These are phyloP conservation scores for Patellifolia procumbens DNA, from an alignment of 179 eudicot species.

Conservation along the genomic window DNA sequence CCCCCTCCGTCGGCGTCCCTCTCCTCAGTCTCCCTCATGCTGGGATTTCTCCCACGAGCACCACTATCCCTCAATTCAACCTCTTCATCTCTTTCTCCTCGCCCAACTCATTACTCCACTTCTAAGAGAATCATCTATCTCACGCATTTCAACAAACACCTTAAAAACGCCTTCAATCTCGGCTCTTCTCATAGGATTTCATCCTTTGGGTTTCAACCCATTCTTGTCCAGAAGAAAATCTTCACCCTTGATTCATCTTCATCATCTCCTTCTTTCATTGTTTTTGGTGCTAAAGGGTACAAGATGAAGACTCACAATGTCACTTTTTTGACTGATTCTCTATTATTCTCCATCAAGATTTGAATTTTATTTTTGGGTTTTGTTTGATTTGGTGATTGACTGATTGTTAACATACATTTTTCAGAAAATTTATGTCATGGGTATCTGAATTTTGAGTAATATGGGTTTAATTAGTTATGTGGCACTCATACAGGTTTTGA, in stretches of 20 bases:
- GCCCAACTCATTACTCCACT: constrained; percentile 10
- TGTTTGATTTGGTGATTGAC: too few species aligned
- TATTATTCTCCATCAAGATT: too few species aligned
- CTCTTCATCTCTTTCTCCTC: constrained; percentile 12
- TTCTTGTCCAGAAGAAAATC: constrained; percentile 29
- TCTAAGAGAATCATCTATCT: constrained; percentile 31
- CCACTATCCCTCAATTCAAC: constrained; percentile 9
- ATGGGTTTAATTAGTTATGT: background rate
- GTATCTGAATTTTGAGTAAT: background rate
- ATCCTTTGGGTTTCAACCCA: constrained; percentile 35
- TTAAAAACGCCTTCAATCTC: constrained; percentile 38
- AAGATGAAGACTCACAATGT: constrained; percentile 99
- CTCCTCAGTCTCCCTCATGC: too few species aligned
- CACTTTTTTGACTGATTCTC: background rate
- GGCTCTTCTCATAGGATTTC: constrained; percentile 49
- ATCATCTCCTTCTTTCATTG: constrained; percentile 40
- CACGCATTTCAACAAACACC: constrained; percentile 38
- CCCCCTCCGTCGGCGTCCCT: too few species aligned
- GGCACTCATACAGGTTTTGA: background rate
- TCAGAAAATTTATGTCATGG: background rate
- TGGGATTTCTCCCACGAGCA: too few species aligned
- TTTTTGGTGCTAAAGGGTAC: constrained; percentile 73
- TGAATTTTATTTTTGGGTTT: too few species aligned
- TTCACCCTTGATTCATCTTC: constrained; percentile 25
- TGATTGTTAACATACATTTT: background rate